These are phyloP conservation scores for Phalaenopsis equestris DNA, from an alignment of 106 monocot genomes.

Conservation along the genomic window DNA sequence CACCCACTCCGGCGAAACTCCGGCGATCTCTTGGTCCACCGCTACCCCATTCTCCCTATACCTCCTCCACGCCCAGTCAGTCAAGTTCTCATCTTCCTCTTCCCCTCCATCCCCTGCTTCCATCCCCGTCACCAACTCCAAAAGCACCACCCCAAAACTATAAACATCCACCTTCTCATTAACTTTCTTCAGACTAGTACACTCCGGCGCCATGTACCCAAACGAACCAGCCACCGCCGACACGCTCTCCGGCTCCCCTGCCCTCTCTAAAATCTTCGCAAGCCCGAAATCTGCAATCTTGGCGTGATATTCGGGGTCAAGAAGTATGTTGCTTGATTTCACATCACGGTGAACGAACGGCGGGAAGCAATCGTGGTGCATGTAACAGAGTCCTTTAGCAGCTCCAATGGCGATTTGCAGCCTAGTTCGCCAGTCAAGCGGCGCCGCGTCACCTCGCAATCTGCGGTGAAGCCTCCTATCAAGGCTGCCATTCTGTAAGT, in stretches of 20 bases:
- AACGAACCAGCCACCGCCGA: slow-evolving; percentile 48
- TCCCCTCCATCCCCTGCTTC: slow-evolving; percentile 27
- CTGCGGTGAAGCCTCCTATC: slow-evolving; percentile 41
- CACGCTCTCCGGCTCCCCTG: slow-evolving; percentile 36
- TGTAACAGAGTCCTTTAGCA: slow-evolving; percentile 40
- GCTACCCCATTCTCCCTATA: slow-evolving; percentile 19
- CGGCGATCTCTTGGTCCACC: slow-evolving; percentile 26
- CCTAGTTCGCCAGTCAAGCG: slow-evolving; percentile 42
- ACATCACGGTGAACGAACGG: slow-evolving; percentile 49
- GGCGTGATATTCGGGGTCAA: slow-evolving; percentile 35
- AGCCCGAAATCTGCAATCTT: slow-evolving; percentile 59
- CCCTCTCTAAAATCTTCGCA: slow-evolving; percentile 31
- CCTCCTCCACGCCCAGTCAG: slow-evolving; percentile 45
- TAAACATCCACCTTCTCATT: slow-evolving; percentile 80
- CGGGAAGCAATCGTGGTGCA: slow-evolving; percentile 41
- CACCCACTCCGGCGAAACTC: slow-evolving; percentile 1
- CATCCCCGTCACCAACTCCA: slow-evolving; percentile 66
- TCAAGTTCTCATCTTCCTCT: slow-evolving; percentile 25
- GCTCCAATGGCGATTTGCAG: slow-evolving; percentile 37
- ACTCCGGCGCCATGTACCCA: slow-evolving; percentile 88
- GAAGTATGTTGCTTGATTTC: slow-evolving; percentile 58
- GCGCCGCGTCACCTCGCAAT: not conserved
- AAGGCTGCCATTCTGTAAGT: slow-evolving; percentile 70
- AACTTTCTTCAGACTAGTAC: slow-evolving; percentile 29
- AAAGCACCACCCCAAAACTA: slow-evolving; percentile 82